phyloP scores from a whole-genome alignment of 352 stramenopile genomes.

The Thalassiosira exigua region DNA sequence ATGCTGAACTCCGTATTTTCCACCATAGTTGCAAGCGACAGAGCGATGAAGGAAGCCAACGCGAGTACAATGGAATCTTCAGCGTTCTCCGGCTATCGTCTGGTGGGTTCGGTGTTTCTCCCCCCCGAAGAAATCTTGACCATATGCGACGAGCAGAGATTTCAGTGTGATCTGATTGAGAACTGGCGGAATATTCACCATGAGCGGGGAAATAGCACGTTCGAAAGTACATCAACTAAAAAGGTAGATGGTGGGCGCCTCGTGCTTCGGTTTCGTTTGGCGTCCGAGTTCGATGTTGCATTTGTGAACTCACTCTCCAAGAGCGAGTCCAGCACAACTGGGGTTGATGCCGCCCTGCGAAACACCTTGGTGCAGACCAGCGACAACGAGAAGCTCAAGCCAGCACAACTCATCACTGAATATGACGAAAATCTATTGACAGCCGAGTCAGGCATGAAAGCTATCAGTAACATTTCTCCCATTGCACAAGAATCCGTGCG shows the following conservation, averaged over 20 bases:
- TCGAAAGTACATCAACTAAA: background rate
- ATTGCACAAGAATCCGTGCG: conserved; percentile 36
- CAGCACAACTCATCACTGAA: conserved; percentile 36
- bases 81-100: conserved; percentile 26
- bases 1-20: conserved; percentile 33
- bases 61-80: conserved; percentile 17
- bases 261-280: conserved; percentile 36
- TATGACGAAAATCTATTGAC: conserved; percentile 46
- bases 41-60: conserved; percentile 33
- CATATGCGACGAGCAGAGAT: conserved; percentile 38
- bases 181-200: conserved; percentile 20
- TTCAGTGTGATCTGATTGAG: conserved; percentile 47
- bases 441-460: conserved; percentile 22
- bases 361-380: background rate
- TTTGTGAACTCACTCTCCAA: conserved; percentile 44
- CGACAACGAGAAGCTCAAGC: conserved; percentile 9
- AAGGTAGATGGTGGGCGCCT: conserved; percentile 24
- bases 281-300: conserved; percentile 34
- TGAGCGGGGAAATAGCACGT: background rate
- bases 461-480: conserved; percentile 24
- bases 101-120: conserved; percentile 48
- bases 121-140: conserved; percentile 44
- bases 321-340: background rate
- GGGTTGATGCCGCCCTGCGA: background rate
- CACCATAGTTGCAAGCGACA: conserved; percentile 14